Base-by-base conservation (phyloP, 1,284 basidiomycete genomes). In the Melampsora larici-populina region DNA sequence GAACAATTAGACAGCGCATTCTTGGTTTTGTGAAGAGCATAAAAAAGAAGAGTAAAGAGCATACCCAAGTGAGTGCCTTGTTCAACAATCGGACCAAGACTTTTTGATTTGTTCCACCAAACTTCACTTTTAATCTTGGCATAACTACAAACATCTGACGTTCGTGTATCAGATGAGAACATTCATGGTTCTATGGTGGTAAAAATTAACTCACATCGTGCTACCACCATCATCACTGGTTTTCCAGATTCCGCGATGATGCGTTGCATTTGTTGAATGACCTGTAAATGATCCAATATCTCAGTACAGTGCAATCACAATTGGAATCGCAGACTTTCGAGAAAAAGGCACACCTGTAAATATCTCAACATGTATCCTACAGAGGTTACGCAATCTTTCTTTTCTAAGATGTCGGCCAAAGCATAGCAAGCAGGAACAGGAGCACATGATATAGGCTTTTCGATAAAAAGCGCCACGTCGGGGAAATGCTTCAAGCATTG, bases 61-160 rank as follows among this genome's bases (percentile, higher is more conserved):
- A 85, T 85, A 81, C 86, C 87, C 81, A 89, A 88, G 83, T 89
- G 96, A 9, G 97, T 99, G 58, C 92, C 96, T 85, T 98, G 96
- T 85, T 98, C 97, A 79, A 99, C 89, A 82, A 99, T 89, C 17
- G 96, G 96, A 49, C 96, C 96, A 66, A 74, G 43, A 89, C 90
- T 91, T 86, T 89, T 92, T 31, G 90, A 89, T 86, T 98, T 98
- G 88, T 96, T 91, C 97, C 97, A 99, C 96, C 97, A 97, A 24
- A 86, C 85, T 76, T 80, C 66, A 48, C 74, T 76, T 18, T 24
- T 43, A 21, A 76, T 76, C 33, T 76, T 76, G 17, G 74, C 74
- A 62, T 76, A 76, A 51, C 74, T 76, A 36, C 74, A 76, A 31
- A 76, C 74, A 29, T 76, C 74, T 76, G 46, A 21, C 17, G 24